Base-by-base conservation (phyloP, 345 rosid species). In the Rhizophora mangle region DNA sequence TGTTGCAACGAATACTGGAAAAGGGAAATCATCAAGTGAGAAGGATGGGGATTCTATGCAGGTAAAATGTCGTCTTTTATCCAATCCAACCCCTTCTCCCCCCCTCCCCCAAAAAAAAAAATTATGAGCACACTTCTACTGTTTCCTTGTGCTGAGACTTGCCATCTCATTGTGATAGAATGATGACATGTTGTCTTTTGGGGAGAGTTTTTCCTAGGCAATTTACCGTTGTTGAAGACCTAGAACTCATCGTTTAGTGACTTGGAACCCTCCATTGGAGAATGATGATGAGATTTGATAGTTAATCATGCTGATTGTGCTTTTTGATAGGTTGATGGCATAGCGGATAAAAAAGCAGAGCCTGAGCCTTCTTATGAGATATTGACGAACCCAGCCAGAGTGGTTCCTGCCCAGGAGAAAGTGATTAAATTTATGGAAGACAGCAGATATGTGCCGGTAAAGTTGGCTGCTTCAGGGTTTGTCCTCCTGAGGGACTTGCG, bases 11-110 rank as follows among this genome's bases (percentile, higher is more conserved):
- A 75, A 24, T 75, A 43, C 82, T 6, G 90, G 84, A 58, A 96
- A 92, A 82, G 99, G 92, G 73, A 92, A 90, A 84, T 73, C 86
- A 9, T 69, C 88, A 52, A 51, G 64, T 62, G 98, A 90, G 78
- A 96, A 88, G 82, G 99, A 89, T 20, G 91, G 85, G 34, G 97
- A 96, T 74, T 85, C 98, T 58, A 92, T 96, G 99, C 97, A 86
- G 96, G 99, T 96, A 77, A 54, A 54, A 8, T 30, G 6, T 62
- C 10, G 3, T 20, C 6, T 15, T 19, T 34, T n/a, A 6, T 24
- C 60, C 60, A 43, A 43, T 43, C 18, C 16, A 11, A 3, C 49
- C 18, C 18, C 49, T 24, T 24, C 24, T 24, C 18, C 16, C 3
- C 5, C 5, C 10, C 37, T 0, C 5, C 34, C 34, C 34, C 6